These are phyloP conservation scores for Botrytis pseudocinerea DNA, from an alignment of 2,329 filamentous ascomycete genomes.

Conservation along the genomic window DNA sequence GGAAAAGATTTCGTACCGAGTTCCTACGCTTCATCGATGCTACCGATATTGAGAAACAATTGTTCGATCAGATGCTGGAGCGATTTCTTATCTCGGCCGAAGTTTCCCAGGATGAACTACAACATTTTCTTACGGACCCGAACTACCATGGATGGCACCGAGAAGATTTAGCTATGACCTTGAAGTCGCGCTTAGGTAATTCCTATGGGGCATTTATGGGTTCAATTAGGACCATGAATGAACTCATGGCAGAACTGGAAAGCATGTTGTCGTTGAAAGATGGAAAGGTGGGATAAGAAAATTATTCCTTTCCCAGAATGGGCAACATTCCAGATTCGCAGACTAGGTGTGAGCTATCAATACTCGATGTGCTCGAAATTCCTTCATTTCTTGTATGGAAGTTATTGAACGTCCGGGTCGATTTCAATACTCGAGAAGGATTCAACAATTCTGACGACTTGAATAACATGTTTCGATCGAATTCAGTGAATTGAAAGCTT, in stretches of 20 bases:
- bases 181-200: conserved; percentile 29
- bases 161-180: conserved; percentile 24
- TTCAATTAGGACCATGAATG: conserved; percentile 30
- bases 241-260: conserved; percentile 30
- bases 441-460: no score
- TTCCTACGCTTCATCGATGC: conserved; percentile 33
- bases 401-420: no score
- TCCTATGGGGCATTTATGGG: conserved; percentile 30
- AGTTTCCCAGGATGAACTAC: conserved; percentile 29
- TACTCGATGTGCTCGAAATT: no score
- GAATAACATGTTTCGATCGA: no score
- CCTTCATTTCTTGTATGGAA: no score
- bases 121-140: conserved; percentile 27
- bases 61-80: conserved; percentile 31
- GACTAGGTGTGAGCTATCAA: no score
- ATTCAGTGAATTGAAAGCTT: no score
- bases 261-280: conserved; percentile 32
- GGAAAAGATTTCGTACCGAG: conserved; percentile 33
- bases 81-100: conserved; percentile 32
- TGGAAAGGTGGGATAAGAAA: conserved; percentile 29
- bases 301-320: neutral
- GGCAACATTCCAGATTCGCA: no score
- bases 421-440: no score
- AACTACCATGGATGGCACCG: conserved; percentile 32
- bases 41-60: conserved; percentile 31